These are phyloP conservation scores for Adenanthera pavonina DNA, from an alignment of 306 rosid species.

Conservation along the genomic window DNA sequence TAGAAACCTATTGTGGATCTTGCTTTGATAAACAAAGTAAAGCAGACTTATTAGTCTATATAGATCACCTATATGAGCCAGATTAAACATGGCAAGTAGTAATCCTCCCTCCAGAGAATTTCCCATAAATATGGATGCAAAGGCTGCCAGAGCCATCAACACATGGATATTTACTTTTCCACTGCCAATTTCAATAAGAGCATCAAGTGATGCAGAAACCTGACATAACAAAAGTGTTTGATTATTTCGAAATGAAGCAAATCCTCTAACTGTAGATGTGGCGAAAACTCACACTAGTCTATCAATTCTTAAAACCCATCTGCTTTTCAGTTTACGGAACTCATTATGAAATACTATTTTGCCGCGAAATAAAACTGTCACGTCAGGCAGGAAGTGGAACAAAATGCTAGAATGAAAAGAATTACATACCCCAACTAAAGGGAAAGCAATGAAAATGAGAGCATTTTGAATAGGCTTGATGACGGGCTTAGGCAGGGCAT, in stretches of 20 bases:
- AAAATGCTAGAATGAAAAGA: conserved; percentile 5
- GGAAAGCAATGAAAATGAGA: conserved; percentile 72
- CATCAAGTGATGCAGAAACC: conserved; percentile 96
- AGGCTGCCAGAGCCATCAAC: conserved; percentile 95
- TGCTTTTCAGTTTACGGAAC: background rate
- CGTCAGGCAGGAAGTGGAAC: background rate
- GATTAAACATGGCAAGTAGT: conserved; percentile 94
- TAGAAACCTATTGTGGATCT: conserved; percentile 33
- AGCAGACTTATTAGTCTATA: conserved; percentile 1
- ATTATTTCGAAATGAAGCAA: background rate
- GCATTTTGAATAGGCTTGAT: conserved; percentile 76
- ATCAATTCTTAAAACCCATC: background rate
- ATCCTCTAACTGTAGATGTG: background rate
- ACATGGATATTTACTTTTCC: conserved; percentile 97
- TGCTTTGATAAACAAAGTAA: background rate
- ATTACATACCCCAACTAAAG: conserved; percentile 82
- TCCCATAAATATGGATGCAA: conserved; percentile 92
- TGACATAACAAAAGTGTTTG: conserved; percentile 26
- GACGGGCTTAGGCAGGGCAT: conserved; percentile 67
- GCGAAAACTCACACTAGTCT: background rate
- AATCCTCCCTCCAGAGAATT: conserved; percentile 95
- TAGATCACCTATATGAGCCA: conserved; percentile 89
- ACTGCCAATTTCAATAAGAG: conserved; percentile 74
- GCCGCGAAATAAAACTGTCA: background rate
- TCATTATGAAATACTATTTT: background rate